Percentiles rank a stretch among this genome's conserved stretches.
Evolutionary conservation across 192 early-diverging fungal genomes (phyloP).

Genomic region (Oehlia diaphana): DNA sequence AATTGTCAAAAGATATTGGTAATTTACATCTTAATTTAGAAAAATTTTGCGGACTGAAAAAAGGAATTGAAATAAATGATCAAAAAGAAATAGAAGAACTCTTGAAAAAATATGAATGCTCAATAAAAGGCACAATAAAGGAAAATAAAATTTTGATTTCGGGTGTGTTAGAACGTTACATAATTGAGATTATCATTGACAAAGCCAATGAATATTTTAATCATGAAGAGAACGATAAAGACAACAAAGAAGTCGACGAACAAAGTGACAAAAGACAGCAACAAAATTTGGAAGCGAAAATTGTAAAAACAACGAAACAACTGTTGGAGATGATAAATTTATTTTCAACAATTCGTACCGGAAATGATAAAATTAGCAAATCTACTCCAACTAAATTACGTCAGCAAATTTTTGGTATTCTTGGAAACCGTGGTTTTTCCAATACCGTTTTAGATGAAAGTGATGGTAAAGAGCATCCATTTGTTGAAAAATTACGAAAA

Average conservation of each 20-base stretch:
- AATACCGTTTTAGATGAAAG: neutral
- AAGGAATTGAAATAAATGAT: neutral
- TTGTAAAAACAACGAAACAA: neutral
- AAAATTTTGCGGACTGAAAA: neutral
- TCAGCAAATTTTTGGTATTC: neutral
- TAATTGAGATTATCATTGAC: neutral
- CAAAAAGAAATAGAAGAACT: neutral
- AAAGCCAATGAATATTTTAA: neutral
- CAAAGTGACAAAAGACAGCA: neutral
- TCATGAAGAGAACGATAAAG: neutral
- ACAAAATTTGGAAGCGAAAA: neutral
- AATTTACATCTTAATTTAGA: neutral
- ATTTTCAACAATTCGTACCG: neutral
- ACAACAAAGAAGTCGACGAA: neutral
- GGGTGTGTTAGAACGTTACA: neutral
- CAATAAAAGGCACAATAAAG: neutral
- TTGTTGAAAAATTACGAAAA: neutral
- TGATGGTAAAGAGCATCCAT: no score
- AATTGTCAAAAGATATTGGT: constrained; percentile 1
- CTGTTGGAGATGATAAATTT: neutral
- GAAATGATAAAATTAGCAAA: neutral
- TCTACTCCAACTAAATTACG: neutral
- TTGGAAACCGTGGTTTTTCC: neutral
- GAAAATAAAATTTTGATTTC: neutral
- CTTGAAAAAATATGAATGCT: neutral